These are phyloP conservation scores for Mycena vitilis DNA, from an alignment of 768 basidiomycete species.

Conservation along the genomic window DNA sequence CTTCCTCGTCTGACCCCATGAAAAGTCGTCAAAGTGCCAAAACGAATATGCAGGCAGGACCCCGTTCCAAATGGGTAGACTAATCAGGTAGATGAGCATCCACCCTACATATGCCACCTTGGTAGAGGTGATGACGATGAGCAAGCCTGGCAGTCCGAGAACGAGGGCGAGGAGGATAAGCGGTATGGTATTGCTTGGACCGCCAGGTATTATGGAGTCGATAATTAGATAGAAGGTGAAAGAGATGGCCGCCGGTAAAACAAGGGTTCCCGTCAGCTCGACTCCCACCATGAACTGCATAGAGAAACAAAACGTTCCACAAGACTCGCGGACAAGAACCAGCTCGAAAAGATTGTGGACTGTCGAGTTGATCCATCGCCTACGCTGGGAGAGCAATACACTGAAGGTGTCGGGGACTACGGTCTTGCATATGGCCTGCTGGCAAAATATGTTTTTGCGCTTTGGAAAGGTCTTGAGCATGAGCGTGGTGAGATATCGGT, in stretches of 20 bases:
- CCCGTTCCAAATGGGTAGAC: slow-evolving; percentile 97
- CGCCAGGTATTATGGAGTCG: slow-evolving; percentile 83
- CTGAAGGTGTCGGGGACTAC: slow-evolving; percentile 97
- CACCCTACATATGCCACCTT: slow-evolving; percentile 96
- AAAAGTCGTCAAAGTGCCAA: slow-evolving; percentile 99
- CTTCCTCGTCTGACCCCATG: slow-evolving; percentile 85
- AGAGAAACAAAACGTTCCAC: slow-evolving; percentile 99
- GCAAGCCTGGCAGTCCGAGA: slow-evolving; percentile 94
- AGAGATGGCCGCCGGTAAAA: slow-evolving; percentile 95
- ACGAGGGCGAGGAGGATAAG: slow-evolving; percentile 94
- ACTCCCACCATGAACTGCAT: slow-evolving; percentile 99
- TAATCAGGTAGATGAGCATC: slow-evolving; percentile 95
- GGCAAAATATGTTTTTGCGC: slow-evolving; percentile 98
- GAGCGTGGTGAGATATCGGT: slow-evolving; percentile 98
- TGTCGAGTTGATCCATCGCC: slow-evolving; percentile 99
- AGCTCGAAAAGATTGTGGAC: slow-evolving; percentile 97
- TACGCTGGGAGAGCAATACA: slow-evolving; percentile 93
- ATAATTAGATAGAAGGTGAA: slow-evolving; percentile 97
- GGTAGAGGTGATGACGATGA: slow-evolving; percentile 96
- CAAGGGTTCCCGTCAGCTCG: slow-evolving; percentile 96
- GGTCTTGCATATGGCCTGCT: slow-evolving; percentile 99
- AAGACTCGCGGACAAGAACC: slow-evolving; percentile 95
- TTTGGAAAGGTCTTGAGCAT: slow-evolving; percentile 99
- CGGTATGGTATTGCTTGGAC: slow-evolving; percentile 82
- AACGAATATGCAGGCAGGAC: slow-evolving; percentile 94